Percentiles rank a stretch among this genome's conserved stretches.
Conservation (phyloP, 495 filamentous ascomycete species). For the Hypoxylon perforatum region DNA sequence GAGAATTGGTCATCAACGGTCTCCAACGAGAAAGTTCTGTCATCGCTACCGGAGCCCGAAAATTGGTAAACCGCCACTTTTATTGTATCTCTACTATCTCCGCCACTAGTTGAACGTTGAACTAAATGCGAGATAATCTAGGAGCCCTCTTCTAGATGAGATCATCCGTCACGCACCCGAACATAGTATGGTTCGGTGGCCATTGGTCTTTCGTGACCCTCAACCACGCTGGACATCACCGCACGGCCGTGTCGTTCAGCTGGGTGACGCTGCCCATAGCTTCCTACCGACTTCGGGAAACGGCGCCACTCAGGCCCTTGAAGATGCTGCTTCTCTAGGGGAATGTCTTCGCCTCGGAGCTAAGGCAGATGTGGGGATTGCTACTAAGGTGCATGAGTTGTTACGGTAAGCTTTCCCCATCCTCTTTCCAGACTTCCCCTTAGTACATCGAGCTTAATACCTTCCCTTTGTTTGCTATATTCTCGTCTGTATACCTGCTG, state of each 20-base stretch:
- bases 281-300: slow-evolving; percentile 72
- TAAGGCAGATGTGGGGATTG: slow-evolving; percentile 39
- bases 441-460: no score
- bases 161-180: slow-evolving; percentile 64
- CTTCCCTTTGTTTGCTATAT: no score
- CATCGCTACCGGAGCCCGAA: slow-evolving; percentile 48
- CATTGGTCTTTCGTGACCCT: not conserved
- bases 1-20: slow-evolving; percentile 26
- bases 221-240: slow-evolving; percentile 69
- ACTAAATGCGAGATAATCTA: no score
- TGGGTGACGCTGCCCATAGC: slow-evolving; percentile 74
- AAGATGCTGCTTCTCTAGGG: slow-evolving; percentile 70
- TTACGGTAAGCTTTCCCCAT: slow-evolving; percentile 34
- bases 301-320: slow-evolving; percentile 73
- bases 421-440: not conserved
- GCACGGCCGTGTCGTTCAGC: slow-evolving; percentile 61
- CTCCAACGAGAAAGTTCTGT: slow-evolving; percentile 10
- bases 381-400: slow-evolving; percentile 51
- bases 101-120: no score
- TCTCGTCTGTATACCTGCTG: no score
- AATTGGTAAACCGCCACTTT: no score
- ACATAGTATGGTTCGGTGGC: slow-evolving; percentile 61
- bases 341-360: slow-evolving; percentile 67
- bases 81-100: no score
- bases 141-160: no score